Conservation (phyloP, 2,329 filamentous ascomycete species). For the Stagonosporopsis chrysanthemi region DNA sequence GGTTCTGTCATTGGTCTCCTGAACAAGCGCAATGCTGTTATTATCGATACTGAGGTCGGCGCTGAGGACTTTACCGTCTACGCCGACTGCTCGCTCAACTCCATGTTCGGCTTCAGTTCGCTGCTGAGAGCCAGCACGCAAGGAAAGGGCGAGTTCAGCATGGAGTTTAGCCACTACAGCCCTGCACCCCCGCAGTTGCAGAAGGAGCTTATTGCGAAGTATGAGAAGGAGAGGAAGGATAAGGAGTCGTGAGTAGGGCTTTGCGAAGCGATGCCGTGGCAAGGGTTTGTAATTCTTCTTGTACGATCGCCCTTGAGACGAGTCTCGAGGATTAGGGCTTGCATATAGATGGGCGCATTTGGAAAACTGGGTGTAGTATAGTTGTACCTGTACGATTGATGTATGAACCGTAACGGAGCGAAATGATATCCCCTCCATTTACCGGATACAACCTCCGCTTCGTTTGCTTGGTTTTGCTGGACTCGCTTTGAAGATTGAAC, state of each 20-base stretch:
- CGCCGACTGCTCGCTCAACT: slow-evolving; percentile 91
- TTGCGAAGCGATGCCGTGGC: not conserved
- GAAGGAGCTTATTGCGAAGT: slow-evolving; percentile 74
- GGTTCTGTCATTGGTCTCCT: slow-evolving; percentile 92
- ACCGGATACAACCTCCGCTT: not conserved
- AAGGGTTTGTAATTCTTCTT: slow-evolving; percentile 7
- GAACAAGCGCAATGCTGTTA: slow-evolving; percentile 96
- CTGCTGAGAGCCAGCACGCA: slow-evolving; percentile 92
- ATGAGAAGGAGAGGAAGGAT: slow-evolving; percentile 71
- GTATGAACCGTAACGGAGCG: slow-evolving; percentile 10
- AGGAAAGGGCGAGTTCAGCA: slow-evolving; percentile 97
- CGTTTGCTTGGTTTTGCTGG: not conserved
- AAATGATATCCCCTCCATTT: slow-evolving; percentile 26
- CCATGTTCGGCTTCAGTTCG: slow-evolving; percentile 97
- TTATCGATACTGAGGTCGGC: slow-evolving; percentile 94
- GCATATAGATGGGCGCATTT: slow-evolving; percentile 33
- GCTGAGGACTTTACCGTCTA: slow-evolving; percentile 91
- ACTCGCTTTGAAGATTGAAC: not conserved
- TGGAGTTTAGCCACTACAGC: slow-evolving; percentile 98
- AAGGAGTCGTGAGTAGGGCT: slow-evolving; percentile 62
- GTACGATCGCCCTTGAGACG: not conserved
- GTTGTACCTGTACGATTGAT: slow-evolving; percentile 31
- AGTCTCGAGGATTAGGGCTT: slow-evolving; percentile 18
- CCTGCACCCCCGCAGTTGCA: slow-evolving; percentile 87
- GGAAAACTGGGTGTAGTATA: slow-evolving; percentile 20